Evolutionary conservation across 2,329 filamentous ascomycete genomes (phyloP).

Genomic region (Plenodomus lindquistii): DNA sequence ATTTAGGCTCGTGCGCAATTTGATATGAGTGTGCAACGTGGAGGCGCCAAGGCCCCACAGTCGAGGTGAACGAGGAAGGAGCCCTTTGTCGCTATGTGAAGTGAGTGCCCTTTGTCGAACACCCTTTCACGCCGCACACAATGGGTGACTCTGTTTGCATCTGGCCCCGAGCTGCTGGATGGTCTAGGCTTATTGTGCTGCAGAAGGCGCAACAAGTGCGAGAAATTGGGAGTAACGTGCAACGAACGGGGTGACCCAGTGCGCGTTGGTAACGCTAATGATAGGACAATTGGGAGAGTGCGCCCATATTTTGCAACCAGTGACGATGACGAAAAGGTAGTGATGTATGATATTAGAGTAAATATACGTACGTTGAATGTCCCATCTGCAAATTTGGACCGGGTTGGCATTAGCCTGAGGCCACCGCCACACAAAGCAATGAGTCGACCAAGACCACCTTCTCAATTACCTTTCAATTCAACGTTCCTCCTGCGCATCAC

Average conservation of each 20-base stretch:
- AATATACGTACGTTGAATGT: neutral
- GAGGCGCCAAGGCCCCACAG: neutral
- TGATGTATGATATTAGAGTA: neutral
- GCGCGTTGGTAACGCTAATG: neutral
- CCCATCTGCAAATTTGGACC: too few relatives aligned
- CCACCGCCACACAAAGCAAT: neutral
- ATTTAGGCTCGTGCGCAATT: slow-evolving; percentile 3
- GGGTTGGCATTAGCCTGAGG: neutral
- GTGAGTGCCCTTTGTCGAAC: neutral
- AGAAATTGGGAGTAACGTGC: neutral
- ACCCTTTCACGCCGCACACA: neutral
- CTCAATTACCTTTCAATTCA: neutral
- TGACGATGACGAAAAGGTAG: neutral
- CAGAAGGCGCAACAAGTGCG: neutral
- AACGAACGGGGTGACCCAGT: neutral
- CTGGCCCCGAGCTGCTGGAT: too few relatives aligned
- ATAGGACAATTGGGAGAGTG: neutral
- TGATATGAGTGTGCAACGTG: slow-evolving; percentile 1
- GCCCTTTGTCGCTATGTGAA: neutral
- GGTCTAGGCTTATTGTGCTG: neutral
- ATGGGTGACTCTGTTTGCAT: neutral
- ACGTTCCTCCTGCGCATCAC: neutral
- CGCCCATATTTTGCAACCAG: neutral
- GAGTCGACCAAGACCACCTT: neutral
- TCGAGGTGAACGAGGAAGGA: neutral